Evolutionary conservation across 2,329 filamentous ascomycete species (phyloP), one percentile per base, ranked within the genome.

Genomic region (Curvularia hawaiiensis): DNA sequence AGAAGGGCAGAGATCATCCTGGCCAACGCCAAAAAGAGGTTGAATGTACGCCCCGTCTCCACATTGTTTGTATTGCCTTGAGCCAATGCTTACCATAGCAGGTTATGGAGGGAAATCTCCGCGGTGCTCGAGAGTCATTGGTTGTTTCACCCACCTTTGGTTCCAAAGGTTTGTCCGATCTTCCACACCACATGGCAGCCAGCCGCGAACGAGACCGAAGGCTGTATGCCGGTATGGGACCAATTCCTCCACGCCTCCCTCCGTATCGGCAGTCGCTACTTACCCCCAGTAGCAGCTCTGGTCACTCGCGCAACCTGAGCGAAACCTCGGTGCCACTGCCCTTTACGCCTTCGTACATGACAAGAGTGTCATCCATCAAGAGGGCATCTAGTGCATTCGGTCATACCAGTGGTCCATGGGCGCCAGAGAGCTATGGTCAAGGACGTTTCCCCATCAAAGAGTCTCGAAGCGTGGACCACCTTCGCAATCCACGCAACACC

Each of bases 31-130:
- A 97, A 97, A 79, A 89, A 88, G 74, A 85, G 92, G 66, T 82
- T 98, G 60, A 95, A 91, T 72, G 92, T 96, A 82, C 75, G 90
- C 56, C 49, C 43, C 11, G 47, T 49, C 50, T 31, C 49, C 52
- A 28, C 16, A 35, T 50, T 31, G 26, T 14, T 28, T 22, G 38
- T 47, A 49, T 47, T 18, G 38, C 18, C 50, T 55, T 45, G 49
- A 39, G 58, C 52, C 35, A 50, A 55, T 26, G 56, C 73, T 75
- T 61, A 76, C 66, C 30, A 48, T 57, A 45, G 53, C 74, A 96
- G 92, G 90, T 91, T 31, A 97, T 97, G 92, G 94, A 97, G 77
- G 92, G 90, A 38, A 97, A 97, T 67, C 81, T 97, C 20, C 88
- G 84, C 56, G 88, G 91, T 59, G 93, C 92, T 30, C 86, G 91